Percentiles rank a stretch among this genome's conserved stretches.
Conservation (phyloP, 176 grass and related monocot genomes). For the Rhynchospora pubera region DNA sequence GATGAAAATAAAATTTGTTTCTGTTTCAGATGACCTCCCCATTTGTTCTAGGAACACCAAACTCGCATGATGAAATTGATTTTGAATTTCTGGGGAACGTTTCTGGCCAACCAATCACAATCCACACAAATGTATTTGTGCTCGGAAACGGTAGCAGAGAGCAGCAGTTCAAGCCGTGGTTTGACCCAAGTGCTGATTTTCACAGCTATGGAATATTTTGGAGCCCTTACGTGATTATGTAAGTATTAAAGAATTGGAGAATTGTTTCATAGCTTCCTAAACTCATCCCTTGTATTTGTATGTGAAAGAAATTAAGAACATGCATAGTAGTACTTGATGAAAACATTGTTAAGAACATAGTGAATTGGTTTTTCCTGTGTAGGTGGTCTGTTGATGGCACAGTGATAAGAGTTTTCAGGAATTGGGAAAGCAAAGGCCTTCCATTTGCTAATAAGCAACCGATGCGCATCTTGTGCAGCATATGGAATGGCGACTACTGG, state of each 20-base stretch:
- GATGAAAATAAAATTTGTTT: too few relatives aligned
- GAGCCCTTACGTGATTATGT: constrained; percentile 60
- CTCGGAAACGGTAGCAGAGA: constrained; percentile 45
- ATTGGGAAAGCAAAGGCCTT: constrained; percentile 10
- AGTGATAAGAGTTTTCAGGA: constrained; percentile 59
- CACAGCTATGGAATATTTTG: constrained; percentile 91
- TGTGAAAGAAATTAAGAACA: too few relatives aligned
- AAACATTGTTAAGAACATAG: too few relatives aligned
- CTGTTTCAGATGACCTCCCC: constrained; percentile 33
- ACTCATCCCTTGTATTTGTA: too few relatives aligned
- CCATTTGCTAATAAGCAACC: constrained; percentile 47
- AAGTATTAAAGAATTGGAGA: constrained; percentile 43
- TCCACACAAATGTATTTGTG: constrained; percentile 72
- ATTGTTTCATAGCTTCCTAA: constrained; percentile 32
- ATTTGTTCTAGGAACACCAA: background rate
- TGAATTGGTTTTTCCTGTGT: background rate
- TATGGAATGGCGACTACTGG: constrained; percentile 85
- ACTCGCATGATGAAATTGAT: constrained; percentile 64
- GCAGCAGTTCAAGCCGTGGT: constrained; percentile 78
- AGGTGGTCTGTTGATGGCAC: constrained; percentile 55
- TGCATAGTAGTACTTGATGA: too few relatives aligned
- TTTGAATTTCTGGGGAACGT: constrained; percentile 75
- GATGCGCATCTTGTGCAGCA: constrained; percentile 50
- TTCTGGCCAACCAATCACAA: constrained; percentile 50
- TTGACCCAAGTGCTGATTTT: constrained; percentile 50